These are phyloP conservation scores for Stylosanthes scabra DNA, from an alignment of 331 rosid genomes.

Conservation along the genomic window DNA sequence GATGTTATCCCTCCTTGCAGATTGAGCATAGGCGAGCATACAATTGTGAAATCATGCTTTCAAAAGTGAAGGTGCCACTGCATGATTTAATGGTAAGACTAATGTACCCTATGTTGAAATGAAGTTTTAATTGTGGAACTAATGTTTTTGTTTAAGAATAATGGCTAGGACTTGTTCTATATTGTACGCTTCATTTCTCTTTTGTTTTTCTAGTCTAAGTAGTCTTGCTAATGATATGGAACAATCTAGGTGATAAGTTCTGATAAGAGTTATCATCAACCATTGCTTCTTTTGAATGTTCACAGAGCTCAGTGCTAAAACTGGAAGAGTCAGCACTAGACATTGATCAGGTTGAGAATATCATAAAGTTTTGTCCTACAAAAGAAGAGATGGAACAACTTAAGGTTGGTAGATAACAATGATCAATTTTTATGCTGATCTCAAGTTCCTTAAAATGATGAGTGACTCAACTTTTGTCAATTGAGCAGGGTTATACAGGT, in stretches of 20 bases:
- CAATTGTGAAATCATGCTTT: constrained; percentile 98
- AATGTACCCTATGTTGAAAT: constrained; percentile 5
- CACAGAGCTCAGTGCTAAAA: constrained; percentile 81
- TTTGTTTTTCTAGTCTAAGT: constrained; percentile 10
- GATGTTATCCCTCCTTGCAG: constrained; percentile 54
- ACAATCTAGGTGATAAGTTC: constrained; percentile 24
- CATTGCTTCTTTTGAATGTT: constrained; percentile 46
- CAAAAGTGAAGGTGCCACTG: constrained; percentile 90
- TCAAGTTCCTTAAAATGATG: constrained; percentile 23
- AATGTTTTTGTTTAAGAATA: constrained; percentile 7
- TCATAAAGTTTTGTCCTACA: constrained; percentile 90
- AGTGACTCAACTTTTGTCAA: constrained; percentile 36
- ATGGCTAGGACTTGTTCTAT: constrained; percentile 10
- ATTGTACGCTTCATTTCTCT: constrained; percentile 2
- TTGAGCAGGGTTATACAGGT: constrained; percentile 75
- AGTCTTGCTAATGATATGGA: constrained; percentile 26
- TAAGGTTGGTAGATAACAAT: constrained; percentile 62
- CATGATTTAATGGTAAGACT: constrained; percentile 82
- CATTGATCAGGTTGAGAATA: constrained; percentile 88
- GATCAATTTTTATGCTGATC: constrained; percentile 31
- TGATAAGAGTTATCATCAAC: constrained; percentile 27
- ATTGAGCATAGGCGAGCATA: constrained; percentile 93
- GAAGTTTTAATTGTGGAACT: background rate
- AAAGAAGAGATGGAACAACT: constrained; percentile 94
- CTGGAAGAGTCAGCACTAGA: constrained; percentile 82